A percentile compares a stretch with the other conserved stretches of the same genome.
These are phyloP conservation scores for Arxiozyma slooffiae DNA, from an alignment of 1,139 yeast species.

Conservation along the genomic window DNA sequence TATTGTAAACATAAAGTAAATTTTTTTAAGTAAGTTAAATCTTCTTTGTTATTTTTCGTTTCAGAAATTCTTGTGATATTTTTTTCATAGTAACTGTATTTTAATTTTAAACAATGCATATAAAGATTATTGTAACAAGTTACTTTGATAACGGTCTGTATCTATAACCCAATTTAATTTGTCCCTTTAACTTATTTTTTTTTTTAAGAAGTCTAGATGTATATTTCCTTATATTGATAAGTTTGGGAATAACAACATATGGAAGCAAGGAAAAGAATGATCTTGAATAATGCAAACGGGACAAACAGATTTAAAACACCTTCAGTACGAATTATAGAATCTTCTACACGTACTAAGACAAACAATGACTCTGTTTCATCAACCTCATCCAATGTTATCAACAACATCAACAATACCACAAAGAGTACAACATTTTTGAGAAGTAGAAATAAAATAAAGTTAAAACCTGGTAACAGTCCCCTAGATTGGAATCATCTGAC, in stretches of 20 bases:
- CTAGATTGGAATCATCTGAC: conserved; percentile 27
- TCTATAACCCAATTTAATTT: too few relatives aligned
- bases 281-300: background rate
- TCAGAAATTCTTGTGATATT: background rate
- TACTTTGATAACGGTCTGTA: background rate
- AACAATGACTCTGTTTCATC: background rate
- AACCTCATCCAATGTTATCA: background rate
- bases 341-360: background rate
- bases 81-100: too few relatives aligned
- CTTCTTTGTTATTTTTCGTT: background rate
- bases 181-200: background rate
- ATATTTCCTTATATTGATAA: too few relatives aligned
- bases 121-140: background rate
- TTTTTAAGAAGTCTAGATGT: background rate
- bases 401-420: conserved; percentile 5
- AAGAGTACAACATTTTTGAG: conserved; percentile 6
- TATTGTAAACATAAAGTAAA: background rate
- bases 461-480: conserved; percentile 30
- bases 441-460: conserved; percentile 22
- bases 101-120: too few relatives aligned
- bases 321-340: background rate
- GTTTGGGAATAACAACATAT: background rate
- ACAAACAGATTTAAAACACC: conserved; percentile 1
- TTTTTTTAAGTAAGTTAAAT: background rate
- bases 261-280: background rate